A percentile compares a stretch with the other conserved stretches of the same genome.
Conservation (phyloP, 1,139 yeast genomes). For the Hemisphaericaspora xylofermentans region DNA sequence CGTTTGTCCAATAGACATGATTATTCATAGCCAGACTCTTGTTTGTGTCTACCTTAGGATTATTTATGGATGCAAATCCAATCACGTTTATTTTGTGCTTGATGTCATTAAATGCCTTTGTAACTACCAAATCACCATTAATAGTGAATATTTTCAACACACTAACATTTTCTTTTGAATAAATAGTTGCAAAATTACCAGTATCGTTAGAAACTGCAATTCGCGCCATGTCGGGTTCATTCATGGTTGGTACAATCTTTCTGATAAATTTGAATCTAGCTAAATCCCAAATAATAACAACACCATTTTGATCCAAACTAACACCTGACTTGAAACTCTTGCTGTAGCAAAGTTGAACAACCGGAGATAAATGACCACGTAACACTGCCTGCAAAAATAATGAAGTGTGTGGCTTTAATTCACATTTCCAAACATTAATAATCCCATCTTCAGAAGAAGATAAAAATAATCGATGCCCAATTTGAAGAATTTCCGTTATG, state of each 20-base stretch:
- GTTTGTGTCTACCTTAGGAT: conserved; percentile 26
- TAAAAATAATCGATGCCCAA: conserved; percentile 40
- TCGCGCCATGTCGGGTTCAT: conserved; percentile 18
- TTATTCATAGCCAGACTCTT: conserved; percentile 22
- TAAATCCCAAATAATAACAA: conserved; percentile 59
- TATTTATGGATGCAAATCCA: conserved; percentile 35
- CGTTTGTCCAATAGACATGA: conserved; percentile 43
- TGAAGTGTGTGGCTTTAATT: conserved; percentile 21
- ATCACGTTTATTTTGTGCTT: conserved; percentile 20
- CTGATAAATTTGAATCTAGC: conserved; percentile 51
- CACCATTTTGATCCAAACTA: conserved; percentile 51
- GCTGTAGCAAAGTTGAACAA: conserved; percentile 44
- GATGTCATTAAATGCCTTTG: conserved; percentile 17
- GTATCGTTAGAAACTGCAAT: conserved; percentile 53
- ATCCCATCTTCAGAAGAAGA: conserved; percentile 59
- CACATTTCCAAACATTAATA: conserved; percentile 54
- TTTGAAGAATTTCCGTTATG: conserved; percentile 35
- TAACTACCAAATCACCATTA: conserved; percentile 50
- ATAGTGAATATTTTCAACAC: conserved; percentile 44
- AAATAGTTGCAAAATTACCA: conserved; percentile 49
- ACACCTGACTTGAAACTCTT: conserved; percentile 53
- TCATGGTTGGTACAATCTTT: conserved; percentile 25
- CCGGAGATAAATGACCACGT: conserved; percentile 51
- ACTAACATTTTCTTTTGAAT: conserved; percentile 17
- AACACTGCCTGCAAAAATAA: conserved; percentile 48